Conservation (phyloP, 2,329 filamentous ascomycete species). For the Akanthomyces lecanii region DNA sequence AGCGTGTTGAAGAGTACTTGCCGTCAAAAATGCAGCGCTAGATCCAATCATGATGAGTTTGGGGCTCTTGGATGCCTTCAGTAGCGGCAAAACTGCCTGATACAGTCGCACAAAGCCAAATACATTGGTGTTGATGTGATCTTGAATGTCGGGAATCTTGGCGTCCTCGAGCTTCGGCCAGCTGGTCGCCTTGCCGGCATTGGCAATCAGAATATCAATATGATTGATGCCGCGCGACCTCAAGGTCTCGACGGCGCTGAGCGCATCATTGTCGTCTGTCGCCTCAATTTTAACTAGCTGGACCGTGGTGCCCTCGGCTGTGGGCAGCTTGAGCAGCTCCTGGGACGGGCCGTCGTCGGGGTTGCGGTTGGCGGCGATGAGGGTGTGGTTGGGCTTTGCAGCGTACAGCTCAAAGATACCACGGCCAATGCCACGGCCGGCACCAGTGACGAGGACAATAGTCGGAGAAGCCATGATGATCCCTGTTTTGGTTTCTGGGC, state of each 20-base stretch:
- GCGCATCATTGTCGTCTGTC: slow-evolving; percentile 29
- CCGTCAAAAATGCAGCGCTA: slow-evolving; percentile 20
- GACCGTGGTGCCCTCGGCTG: slow-evolving; percentile 31
- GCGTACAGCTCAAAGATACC: slow-evolving; percentile 34
- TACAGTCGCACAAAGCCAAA: slow-evolving; percentile 39
- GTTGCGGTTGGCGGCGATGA: slow-evolving; percentile 38
- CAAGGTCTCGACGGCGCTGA: slow-evolving; percentile 30
- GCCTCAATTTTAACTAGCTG: slow-evolving; percentile 42
- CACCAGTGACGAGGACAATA: slow-evolving; percentile 33
- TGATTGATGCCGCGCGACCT: slow-evolving; percentile 33
- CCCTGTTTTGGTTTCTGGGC: background rate
- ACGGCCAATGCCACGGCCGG: slow-evolving; percentile 35
- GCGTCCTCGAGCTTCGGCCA: slow-evolving; percentile 31
- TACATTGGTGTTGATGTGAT: slow-evolving; percentile 41
- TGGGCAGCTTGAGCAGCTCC: slow-evolving; percentile 34
- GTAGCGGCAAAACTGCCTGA: slow-evolving; percentile 38
- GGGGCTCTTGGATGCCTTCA: slow-evolving; percentile 31
- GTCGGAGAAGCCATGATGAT: background rate
- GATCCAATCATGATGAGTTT: slow-evolving; percentile 38
- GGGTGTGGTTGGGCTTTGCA: slow-evolving; percentile 52
- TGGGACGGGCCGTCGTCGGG: slow-evolving; percentile 25
- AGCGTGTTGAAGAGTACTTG: background rate
- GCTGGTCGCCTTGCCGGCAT: slow-evolving; percentile 40
- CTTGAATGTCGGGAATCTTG: slow-evolving; percentile 30
- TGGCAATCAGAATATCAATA: slow-evolving; percentile 50